phyloP scores from a whole-genome alignment of 306 rosid genomes.

The Fagus crenata region DNA sequence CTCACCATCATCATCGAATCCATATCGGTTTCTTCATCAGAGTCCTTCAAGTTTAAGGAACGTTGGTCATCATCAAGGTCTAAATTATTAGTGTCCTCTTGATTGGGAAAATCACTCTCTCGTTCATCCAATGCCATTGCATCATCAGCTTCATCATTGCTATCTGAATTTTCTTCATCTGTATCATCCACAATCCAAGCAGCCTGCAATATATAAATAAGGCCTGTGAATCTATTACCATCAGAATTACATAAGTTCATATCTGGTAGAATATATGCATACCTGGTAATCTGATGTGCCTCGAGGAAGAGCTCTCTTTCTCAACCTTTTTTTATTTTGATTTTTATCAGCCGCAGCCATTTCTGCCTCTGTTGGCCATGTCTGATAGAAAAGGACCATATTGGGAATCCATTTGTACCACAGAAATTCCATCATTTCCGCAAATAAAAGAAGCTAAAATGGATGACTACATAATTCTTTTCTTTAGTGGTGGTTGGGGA shows the following conservation, averaged over 20 bases:
- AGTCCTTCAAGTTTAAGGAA: conserved; percentile 61
- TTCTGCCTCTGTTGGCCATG: conserved; percentile 98
- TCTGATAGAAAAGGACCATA: conserved; percentile 44
- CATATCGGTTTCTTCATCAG: conserved; percentile 73
- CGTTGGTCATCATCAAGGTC: conserved; percentile 65
- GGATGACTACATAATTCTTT: background rate
- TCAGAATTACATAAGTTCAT: conserved; percentile 5
- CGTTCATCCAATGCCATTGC: conserved; percentile 71
- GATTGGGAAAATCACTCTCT: conserved; percentile 45
- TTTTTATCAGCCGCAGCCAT: conserved; percentile 61
- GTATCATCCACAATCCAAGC: conserved; percentile 77
- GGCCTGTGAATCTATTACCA: conserved; percentile 8
- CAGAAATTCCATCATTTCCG: background rate
- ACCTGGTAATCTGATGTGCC: conserved; percentile 99
- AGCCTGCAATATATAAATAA: conserved; percentile 55
- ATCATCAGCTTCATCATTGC: conserved; percentile 54
- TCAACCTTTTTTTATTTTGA: conserved; percentile 52
- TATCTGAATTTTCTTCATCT: conserved; percentile 59
- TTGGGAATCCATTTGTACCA: background rate
- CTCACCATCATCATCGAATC: conserved; percentile 96
- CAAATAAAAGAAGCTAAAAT: background rate
- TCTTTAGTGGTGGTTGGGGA: background rate
- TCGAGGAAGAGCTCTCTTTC: conserved; percentile 61
- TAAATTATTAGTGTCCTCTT: conserved; percentile 37
- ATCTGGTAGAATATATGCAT: conserved; percentile 10